Percentiles rank a stretch among this genome's conserved stretches.
Evolutionary conservation across 805 yeast species (phyloP).

Genomic region (Zygotorulaspora chibaensis): DNA sequence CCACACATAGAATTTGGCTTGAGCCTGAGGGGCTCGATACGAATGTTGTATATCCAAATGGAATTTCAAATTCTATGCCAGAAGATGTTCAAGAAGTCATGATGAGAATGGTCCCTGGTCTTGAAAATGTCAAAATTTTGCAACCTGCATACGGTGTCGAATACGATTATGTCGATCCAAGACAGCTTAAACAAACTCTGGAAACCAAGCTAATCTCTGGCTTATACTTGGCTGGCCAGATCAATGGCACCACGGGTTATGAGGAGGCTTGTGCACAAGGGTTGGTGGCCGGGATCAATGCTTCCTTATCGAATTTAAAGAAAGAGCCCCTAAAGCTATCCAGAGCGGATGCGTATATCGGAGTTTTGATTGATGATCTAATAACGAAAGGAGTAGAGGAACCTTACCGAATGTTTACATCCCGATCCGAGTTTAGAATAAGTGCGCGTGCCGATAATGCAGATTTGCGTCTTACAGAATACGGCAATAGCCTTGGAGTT

Average conservation of each 20-base stretch:
- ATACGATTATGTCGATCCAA: slow-evolving; percentile 92
- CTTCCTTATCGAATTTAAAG: slow-evolving; percentile 54
- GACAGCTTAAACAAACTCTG: slow-evolving; percentile 70
- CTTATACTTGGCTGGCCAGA: slow-evolving; percentile 89
- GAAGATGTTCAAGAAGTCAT: slow-evolving; percentile 79
- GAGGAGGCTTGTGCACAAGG: slow-evolving; percentile 99
- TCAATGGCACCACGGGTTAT: slow-evolving; percentile 97
- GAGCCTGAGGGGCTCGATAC: slow-evolving; percentile 94
- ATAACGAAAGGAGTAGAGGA: slow-evolving; percentile 94
- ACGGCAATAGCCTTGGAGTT: slow-evolving; percentile 63
- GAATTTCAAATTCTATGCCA: slow-evolving; percentile 95
- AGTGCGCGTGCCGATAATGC: slow-evolving; percentile 94
- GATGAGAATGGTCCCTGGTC: slow-evolving; percentile 76
- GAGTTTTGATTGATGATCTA: slow-evolving; percentile 89
- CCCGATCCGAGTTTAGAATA: slow-evolving; percentile 89
- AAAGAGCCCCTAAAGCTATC: slow-evolving; percentile 49
- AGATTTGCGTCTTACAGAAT: slow-evolving; percentile 71
- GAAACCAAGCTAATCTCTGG: slow-evolving; percentile 81
- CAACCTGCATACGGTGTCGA: slow-evolving; percentile 99
- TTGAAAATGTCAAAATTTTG: slow-evolving; percentile 79
- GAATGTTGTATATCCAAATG: slow-evolving; percentile 90
- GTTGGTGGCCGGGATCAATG: slow-evolving; percentile 89
- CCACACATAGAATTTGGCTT: slow-evolving; percentile 81
- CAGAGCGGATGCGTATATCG: slow-evolving; percentile 84
- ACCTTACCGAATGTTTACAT: slow-evolving; percentile 97